Evolutionary conservation across 139 green algal genomes (phyloP), one percentile per base, ranked within the genome.

Genomic region (Micromonas commoda): DNA sequence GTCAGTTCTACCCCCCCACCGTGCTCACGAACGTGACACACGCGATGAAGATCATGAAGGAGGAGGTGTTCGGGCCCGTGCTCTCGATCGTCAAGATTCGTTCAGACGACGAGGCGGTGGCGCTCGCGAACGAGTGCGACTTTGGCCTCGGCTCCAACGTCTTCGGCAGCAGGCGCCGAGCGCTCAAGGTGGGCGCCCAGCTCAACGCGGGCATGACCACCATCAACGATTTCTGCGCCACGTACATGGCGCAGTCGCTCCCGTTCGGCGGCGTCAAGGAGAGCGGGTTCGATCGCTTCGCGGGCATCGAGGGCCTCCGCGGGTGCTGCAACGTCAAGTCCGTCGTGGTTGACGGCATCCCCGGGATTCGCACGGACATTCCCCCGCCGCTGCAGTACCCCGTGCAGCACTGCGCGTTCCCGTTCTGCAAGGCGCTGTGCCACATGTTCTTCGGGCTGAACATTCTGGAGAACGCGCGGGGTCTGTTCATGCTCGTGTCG

Each of bases 221-320:
- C 80, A 92, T 97, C 82, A 99, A 99, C 79, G 95, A 99, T 86
- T 98, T 98, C 79, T 89, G 85, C 45, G 90, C 89, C 24, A 97
- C 93, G 51, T 98, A 98, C 86, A 97, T 99, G 94, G 95, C 54
- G 28, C 94, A 98, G 87, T 93, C 87, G 1, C 89, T 99, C 85
- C 95, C 95, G 0, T 99, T 99, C 89, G 95, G 95, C 31, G 95
- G 95, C 31, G 92, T 99, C 32, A 97, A 97, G 87, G 86, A 96
- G 51, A 91, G 82, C 45, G 95, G 95, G 63, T 99, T 98, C 83
- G 95, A 94, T 75, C 87, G 92, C 53, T 99, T 97, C 87, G 91
- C 81, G 4, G 93, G 94, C 35, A 82, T 99, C 2, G 95, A 99
- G 81, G 95, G 95, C 16, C 86, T 98, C 68, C 89, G 93, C 16